A percentile compares a stretch with the other conserved stretches of the same genome.
phyloP scores from a whole-genome alignment of 176 grass and related monocot species.

The Carex littledalei region DNA sequence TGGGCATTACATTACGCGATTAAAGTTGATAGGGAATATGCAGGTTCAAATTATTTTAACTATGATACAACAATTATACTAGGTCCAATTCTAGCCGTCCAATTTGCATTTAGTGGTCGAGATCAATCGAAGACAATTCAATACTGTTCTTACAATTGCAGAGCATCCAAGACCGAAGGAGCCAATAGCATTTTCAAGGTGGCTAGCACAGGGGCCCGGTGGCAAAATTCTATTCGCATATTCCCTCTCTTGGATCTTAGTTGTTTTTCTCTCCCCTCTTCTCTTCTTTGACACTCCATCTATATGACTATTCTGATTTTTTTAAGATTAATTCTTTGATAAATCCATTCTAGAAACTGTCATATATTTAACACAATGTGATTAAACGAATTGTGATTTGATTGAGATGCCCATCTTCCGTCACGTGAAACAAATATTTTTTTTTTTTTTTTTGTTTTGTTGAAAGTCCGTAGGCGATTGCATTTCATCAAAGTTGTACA shows the following conservation, averaged over 20 bases:
- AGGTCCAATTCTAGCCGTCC: not conserved
- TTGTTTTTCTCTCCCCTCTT: not conserved
- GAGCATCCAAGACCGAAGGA: not conserved
- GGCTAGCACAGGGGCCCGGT: not conserved
- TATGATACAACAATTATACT: not conserved
- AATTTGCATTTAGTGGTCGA: not conserved
- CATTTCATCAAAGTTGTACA: no score
- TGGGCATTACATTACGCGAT: no score
- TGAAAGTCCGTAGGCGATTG: no score
- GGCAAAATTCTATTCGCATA: slow-evolving; percentile 13
- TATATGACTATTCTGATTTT: not conserved
- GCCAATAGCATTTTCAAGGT: not conserved
- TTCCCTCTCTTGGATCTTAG: not conserved
- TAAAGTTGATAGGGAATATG: no score
- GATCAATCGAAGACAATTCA: not conserved
- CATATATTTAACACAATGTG: no score
- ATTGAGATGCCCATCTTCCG: no score
- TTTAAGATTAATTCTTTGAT: no score
- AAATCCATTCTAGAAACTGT: no score
- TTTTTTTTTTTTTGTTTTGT: no score
- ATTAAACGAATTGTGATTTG: no score
- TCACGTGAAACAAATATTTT: no score
- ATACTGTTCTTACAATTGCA: not conserved
- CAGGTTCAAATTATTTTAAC: no score
- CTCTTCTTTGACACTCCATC: not conserved